These are phyloP conservation scores for Lecanicillium sp. DNA, from an alignment of 2,329 filamentous ascomycete species.

Conservation along the genomic window DNA sequence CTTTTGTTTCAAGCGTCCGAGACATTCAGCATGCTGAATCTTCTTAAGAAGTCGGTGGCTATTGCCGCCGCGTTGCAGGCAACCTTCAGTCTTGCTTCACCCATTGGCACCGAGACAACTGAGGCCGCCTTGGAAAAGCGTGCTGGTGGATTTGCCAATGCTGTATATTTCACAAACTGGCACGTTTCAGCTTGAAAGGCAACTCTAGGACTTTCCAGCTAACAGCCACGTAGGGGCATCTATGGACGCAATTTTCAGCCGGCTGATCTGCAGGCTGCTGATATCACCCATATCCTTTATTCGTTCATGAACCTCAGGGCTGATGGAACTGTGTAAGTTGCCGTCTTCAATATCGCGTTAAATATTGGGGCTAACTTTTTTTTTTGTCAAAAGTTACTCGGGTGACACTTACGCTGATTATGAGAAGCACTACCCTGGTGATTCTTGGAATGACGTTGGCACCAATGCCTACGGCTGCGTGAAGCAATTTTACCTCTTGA, in stretches of 20 bases:
- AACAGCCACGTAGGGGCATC: conserved; percentile 45
- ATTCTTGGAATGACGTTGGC: conserved; percentile 56
- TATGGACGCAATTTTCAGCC: conserved; percentile 70
- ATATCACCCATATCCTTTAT: conserved; percentile 72
- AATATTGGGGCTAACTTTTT: not conserved
- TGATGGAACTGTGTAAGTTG: conserved; percentile 61
- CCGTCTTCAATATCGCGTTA: not conserved
- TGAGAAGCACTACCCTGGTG: conserved; percentile 63
- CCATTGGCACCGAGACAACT: conserved; percentile 8
- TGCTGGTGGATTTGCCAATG: conserved; percentile 22
- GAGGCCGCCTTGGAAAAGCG: conserved; percentile 12
- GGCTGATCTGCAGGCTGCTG: conserved; percentile 56
- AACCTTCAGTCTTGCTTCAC: conserved; percentile 14
- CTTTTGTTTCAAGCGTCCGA: not conserved
- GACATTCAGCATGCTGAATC: conserved; percentile 16
- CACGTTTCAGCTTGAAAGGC: conserved; percentile 14
- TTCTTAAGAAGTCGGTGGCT: conserved; percentile 17
- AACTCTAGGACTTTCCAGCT: not conserved
- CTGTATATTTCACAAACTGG: conserved; percentile 43
- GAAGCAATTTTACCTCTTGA: conserved; percentile 71
- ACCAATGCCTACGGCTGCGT: conserved; percentile 73
- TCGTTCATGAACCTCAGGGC: conserved; percentile 69
- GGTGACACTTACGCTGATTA: conserved; percentile 62
- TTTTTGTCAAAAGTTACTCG: conserved; percentile 35
- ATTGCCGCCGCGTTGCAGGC: conserved; percentile 18